These are phyloP conservation scores for Pichia nakasei DNA, from an alignment of 805 yeast species.

Conservation along the genomic window DNA sequence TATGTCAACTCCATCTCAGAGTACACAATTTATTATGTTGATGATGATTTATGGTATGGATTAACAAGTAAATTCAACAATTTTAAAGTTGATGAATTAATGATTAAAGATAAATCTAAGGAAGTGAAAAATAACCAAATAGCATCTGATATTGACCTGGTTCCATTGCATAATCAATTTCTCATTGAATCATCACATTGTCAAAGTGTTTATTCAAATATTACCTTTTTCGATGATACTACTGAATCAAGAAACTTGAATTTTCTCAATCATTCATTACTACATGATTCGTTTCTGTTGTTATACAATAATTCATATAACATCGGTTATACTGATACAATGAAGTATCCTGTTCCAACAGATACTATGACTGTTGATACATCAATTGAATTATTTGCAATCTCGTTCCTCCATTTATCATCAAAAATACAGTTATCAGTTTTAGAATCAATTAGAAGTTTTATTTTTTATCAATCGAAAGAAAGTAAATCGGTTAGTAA, in stretches of 20 bases:
- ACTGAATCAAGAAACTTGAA: constrained; percentile 25
- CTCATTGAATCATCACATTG: constrained; percentile 25
- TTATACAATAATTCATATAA: constrained; percentile 20
- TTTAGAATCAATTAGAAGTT: constrained; percentile 66
- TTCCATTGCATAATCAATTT: constrained; percentile 17
- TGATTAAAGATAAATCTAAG: constrained; percentile 16
- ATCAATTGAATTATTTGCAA: constrained; percentile 68
- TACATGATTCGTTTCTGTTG: constrained; percentile 33
- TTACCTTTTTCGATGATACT: constrained; percentile 27
- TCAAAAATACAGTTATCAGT: constrained; percentile 78
- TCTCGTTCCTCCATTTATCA: constrained; percentile 62
- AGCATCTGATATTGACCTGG: constrained; percentile 21
- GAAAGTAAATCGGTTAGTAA: constrained; percentile 10
- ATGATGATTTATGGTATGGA: constrained; percentile 35
- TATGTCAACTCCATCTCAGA: constrained; percentile 14
- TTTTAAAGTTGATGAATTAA: constrained; percentile 25
- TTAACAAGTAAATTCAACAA: constrained; percentile 33
- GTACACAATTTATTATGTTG: constrained; percentile 26
- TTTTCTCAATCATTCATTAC: constrained; percentile 33
- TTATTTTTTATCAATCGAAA: constrained; percentile 34
- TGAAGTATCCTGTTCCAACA: constrained; percentile 32
- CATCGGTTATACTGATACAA: constrained; percentile 29
- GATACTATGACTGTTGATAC: constrained; percentile 57
- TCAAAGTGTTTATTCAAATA: constrained; percentile 21
- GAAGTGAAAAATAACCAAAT: not conserved